Conservation (phyloP, 768 basidiomycete genomes). For the Chlorophyllum brunneum region DNA sequence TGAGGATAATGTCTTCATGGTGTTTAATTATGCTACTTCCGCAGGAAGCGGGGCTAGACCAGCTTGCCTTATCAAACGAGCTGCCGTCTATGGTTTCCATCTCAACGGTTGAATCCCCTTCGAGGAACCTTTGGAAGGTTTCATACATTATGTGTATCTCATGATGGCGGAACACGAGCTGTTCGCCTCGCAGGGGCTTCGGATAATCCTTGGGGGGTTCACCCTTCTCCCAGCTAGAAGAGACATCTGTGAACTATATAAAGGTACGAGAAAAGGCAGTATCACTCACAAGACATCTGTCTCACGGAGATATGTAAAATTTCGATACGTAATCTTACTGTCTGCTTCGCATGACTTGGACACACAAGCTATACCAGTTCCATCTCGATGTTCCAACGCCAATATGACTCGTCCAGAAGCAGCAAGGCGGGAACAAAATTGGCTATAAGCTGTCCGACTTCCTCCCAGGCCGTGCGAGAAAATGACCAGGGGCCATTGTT, state of each 20-base stretch:
- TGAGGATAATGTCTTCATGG: conserved; percentile 32
- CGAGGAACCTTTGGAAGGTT: conserved; percentile 55
- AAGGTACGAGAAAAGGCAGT: neutral
- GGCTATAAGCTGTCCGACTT: conserved; percentile 68
- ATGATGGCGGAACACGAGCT: conserved; percentile 63
- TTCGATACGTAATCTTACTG: conserved; percentile 23
- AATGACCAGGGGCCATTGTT: conserved; percentile 73
- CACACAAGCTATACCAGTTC: conserved; percentile 56
- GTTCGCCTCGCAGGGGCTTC: conserved; percentile 57
- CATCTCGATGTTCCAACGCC: conserved; percentile 82
- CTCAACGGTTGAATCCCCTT: conserved; percentile 26
- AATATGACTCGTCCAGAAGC: conserved; percentile 78
- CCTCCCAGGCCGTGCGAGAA: conserved; percentile 87
- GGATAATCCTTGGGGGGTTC: conserved; percentile 23
- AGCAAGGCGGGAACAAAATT: conserved; percentile 70
- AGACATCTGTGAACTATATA: neutral
- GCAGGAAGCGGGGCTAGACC: conserved; percentile 27
- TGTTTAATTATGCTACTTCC: conserved; percentile 25
- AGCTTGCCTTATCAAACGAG: conserved; percentile 35
- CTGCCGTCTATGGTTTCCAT: conserved; percentile 35
- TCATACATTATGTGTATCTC: conserved; percentile 66
- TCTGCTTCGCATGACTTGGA: conserved; percentile 29
- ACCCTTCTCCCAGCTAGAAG: conserved; percentile 26
- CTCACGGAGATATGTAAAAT: conserved; percentile 51
- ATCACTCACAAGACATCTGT: conserved; percentile 49